phyloP scores from a whole-genome alignment of 2,329 filamentous ascomycete genomes.

The Fragosphaeria purpurea region DNA sequence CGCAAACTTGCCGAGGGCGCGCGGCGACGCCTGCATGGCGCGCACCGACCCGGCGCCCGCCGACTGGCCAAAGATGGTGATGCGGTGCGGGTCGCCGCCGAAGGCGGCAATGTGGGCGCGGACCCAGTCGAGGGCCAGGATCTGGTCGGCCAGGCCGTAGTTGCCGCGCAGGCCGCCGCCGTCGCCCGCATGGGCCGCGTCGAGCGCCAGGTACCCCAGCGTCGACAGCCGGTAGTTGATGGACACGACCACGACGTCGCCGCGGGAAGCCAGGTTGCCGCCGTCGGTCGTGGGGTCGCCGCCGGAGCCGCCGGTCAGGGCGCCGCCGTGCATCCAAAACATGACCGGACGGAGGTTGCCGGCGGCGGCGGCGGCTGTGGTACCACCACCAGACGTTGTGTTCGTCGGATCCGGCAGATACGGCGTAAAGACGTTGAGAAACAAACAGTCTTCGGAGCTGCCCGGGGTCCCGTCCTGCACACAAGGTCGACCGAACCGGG shows the following conservation, averaged over 20 bases:
- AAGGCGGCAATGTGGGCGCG: conserved; percentile 41
- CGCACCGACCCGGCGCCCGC: conserved; percentile 43
- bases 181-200: too few relatives aligned
- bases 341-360: conserved; percentile 25
- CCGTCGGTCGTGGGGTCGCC: conserved; percentile 35
- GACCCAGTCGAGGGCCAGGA: conserved; percentile 40
- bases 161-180: conserved; percentile 37
- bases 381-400: neutral
- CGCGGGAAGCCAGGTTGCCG: conserved; percentile 46
- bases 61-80: conserved; percentile 46
- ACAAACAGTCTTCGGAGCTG: conserved; percentile 36
- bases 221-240: conserved; percentile 52
- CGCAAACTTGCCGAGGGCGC: conserved; percentile 36
- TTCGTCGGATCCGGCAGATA: conserved; percentile 21
- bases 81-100: conserved; percentile 46
- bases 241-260: conserved; percentile 47
- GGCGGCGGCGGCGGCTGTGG: conserved; percentile 5
- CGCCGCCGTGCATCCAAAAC: conserved; percentile 40
- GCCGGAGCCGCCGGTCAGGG: conserved; percentile 38
- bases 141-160: conserved; percentile 38
- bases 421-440: conserved; percentile 35
- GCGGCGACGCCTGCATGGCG: conserved; percentile 38
- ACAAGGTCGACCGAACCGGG: conserved; percentile 28
- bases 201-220: conserved; percentile 47
- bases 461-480: conserved; percentile 23